phyloP scores from a whole-genome alignment of 2,329 filamentous ascomycete species.

The Botrytis paeoniae region DNA sequence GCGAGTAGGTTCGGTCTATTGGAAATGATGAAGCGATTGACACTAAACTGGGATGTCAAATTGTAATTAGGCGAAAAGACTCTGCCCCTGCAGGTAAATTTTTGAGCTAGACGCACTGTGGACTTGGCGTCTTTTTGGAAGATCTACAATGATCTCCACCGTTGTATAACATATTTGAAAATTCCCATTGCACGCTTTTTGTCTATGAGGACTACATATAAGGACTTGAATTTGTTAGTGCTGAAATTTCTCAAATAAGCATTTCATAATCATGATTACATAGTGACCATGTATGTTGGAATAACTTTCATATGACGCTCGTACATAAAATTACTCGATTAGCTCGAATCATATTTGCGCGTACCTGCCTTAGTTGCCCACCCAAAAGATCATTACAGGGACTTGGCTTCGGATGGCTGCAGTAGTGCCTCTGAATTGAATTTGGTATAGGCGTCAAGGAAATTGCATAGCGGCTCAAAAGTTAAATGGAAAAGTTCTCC shows the following conservation, averaged over 20 bases:
- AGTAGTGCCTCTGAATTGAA: not conserved
- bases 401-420: conserved; percentile 1
- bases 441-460: not conserved
- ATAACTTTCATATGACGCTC: not conserved
- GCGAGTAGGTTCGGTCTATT: not conserved
- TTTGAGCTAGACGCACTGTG: conserved; percentile 1
- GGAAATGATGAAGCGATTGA: not conserved
- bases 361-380: not conserved
- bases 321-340: not conserved
- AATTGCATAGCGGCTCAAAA: conserved; percentile 8
- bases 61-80: not conserved
- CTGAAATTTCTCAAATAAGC: not conserved
- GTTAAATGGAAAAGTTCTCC: not conserved
- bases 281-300: not conserved
- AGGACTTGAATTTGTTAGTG: not conserved
- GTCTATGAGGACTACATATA: not conserved
- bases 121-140: not conserved
- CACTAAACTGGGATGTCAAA: not conserved
- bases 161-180: not conserved
- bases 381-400: not conserved
- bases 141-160: not conserved
- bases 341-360: not conserved
- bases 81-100: not conserved
- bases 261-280: not conserved
- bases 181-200: not conserved